Percentiles rank a stretch among this genome's conserved stretches.
Conservation (phyloP, 345 rosid genomes). For the Syzygium grande region DNA sequence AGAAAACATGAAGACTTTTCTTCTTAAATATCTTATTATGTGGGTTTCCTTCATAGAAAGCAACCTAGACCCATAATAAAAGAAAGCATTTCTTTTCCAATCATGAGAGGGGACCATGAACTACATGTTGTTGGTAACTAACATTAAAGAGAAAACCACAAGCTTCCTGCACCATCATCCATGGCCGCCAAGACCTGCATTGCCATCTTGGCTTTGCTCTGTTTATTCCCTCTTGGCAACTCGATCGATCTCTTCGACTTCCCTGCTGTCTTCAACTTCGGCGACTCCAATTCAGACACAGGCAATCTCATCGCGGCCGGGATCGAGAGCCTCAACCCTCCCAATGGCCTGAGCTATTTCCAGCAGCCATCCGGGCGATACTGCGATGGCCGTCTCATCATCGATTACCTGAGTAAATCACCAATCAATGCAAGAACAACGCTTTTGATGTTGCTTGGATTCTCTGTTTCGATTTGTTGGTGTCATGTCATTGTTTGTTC, state of each 20-base stretch:
- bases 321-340: slow-evolving; percentile 53
- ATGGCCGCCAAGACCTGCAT: slow-evolving; percentile 29
- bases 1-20: neutral
- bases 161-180: neutral
- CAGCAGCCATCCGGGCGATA: slow-evolving; percentile 64
- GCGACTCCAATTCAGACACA: slow-evolving; percentile 88
- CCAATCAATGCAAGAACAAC: neutral
- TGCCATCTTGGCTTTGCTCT: slow-evolving; percentile 9
- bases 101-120: neutral
- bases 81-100: neutral
- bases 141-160: slow-evolving; percentile 8
- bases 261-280: slow-evolving; percentile 81
- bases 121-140: slow-evolving; percentile 9
- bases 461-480: neutral
- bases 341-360: slow-evolving; percentile 67
- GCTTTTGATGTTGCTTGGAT: neutral
- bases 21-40: neutral
- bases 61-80: neutral
- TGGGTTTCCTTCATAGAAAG: slow-evolving; percentile 1
- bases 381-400: slow-evolving; percentile 73
- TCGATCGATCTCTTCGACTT: slow-evolving; percentile 38
- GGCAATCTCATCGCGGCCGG: slow-evolving; percentile 70
- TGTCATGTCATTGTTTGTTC: neutral
- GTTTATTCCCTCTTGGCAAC: slow-evolving; percentile 25
- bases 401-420: slow-evolving; percentile 69